phyloP scores from a whole-genome alignment of 202 grass and related monocot genomes.

The Setaria viridis region DNA sequence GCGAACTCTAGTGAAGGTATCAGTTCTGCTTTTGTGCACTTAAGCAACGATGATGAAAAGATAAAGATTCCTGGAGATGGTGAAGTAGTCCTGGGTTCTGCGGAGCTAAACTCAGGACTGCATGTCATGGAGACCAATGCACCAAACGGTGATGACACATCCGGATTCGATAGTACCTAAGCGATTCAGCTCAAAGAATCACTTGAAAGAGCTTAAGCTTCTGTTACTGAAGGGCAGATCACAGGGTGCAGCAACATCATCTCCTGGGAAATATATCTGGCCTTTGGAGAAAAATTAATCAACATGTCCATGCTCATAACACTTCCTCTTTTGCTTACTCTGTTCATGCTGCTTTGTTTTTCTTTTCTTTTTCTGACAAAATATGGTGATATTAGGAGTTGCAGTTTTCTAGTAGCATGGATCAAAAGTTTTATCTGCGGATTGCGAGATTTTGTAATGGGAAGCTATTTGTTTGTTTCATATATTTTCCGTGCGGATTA shows the following conservation, averaged over 20 bases:
- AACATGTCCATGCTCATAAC: background rate
- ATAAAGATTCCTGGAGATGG: slow-evolving; percentile 7
- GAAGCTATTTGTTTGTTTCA: background rate
- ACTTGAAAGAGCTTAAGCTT: background rate
- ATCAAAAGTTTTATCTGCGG: background rate
- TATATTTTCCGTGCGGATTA: too few species aligned
- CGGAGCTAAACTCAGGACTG: background rate
- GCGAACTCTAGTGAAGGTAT: slow-evolving; percentile 4
- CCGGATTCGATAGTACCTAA: background rate
- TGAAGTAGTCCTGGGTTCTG: background rate
- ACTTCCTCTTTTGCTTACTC: background rate
- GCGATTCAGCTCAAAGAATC: background rate
- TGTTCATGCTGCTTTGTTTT: background rate
- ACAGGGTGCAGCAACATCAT: background rate
- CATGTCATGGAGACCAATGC: background rate
- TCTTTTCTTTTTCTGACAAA: background rate
- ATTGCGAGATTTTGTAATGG: background rate
- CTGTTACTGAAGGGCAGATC: background rate
- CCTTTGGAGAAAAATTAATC: background rate
- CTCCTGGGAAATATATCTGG: background rate
- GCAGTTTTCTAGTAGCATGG: background rate
- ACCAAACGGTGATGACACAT: background rate
- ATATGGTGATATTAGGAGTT: background rate
- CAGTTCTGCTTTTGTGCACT: slow-evolving; percentile 2
- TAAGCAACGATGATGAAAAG: background rate